Conservation (phyloP, 176 grass and related monocot genomes). For the Juncus inflexus region DNA sequence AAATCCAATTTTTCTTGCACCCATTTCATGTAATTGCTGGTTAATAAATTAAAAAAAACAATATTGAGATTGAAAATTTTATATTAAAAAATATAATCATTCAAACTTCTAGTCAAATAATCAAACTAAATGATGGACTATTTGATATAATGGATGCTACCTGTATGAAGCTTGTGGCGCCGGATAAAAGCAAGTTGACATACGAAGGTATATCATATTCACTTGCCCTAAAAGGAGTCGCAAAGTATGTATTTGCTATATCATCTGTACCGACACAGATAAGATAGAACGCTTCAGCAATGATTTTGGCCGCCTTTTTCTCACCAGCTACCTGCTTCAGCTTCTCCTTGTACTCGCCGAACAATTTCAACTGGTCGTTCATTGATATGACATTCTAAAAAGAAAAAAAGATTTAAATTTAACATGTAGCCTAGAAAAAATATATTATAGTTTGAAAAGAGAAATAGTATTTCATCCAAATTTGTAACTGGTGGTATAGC, state of each 20-base stretch:
- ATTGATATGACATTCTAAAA: constrained; percentile 61
- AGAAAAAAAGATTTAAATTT: background rate
- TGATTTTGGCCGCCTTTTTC: constrained; percentile 35
- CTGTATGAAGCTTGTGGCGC: constrained; percentile 41
- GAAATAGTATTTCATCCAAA: too few species aligned
- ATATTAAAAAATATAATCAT: too few species aligned
- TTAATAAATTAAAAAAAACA: background rate
- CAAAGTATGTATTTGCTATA: constrained; percentile 82
- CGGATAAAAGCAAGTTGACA: constrained; percentile 50
- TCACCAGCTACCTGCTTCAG: constrained; percentile 46
- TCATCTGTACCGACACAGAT: constrained; percentile 72
- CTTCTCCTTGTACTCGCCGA: constrained; percentile 53
- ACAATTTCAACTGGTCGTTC: constrained; percentile 49
- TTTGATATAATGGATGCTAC: background rate
- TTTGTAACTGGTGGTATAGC: too few species aligned
- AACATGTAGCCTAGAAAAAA: background rate
- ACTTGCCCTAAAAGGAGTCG: constrained; percentile 36
- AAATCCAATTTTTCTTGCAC: constrained; percentile 43
- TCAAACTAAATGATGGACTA: too few species aligned
- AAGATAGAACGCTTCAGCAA: constrained; percentile 45
- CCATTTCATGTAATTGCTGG: constrained; percentile 28
- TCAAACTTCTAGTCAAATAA: too few species aligned
- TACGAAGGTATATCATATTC: constrained; percentile 77
- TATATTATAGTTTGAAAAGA: background rate
- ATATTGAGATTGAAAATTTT: too few species aligned